Percentiles rank a stretch among this genome's conserved stretches.
These are phyloP conservation scores for Silybum marianum DNA, from an alignment of 129 eudicot genomes.

Conservation along the genomic window DNA sequence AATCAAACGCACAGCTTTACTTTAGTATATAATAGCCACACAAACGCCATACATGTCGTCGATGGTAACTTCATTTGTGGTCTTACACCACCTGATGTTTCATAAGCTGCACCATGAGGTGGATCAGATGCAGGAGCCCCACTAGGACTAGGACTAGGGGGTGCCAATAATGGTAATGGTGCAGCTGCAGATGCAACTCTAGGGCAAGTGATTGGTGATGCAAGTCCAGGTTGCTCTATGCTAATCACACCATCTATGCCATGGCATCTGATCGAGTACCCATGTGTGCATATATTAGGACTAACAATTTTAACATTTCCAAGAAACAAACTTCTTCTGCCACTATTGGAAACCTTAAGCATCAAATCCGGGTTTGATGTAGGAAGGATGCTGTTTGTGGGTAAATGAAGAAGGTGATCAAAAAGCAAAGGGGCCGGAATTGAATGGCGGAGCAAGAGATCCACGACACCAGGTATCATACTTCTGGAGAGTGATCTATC, in stretches of 20 bases:
- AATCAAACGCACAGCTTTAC: neutral
- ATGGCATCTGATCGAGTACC: conserved; percentile 64
- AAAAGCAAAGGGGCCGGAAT: conserved; percentile 71
- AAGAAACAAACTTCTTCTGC: conserved; percentile 51
- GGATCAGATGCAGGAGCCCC: conserved; percentile 6
- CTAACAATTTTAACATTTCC: conserved; percentile 51
- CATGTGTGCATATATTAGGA: conserved; percentile 67
- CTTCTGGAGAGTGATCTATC: conserved; percentile 60
- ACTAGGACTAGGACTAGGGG: neutral
- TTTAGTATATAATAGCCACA: conserved; percentile 29
- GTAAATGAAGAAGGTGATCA: conserved; percentile 60
- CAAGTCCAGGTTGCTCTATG: conserved; percentile 5
- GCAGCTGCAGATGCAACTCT: conserved; percentile 7
- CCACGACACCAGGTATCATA: conserved; percentile 34
- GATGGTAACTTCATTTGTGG: conserved; percentile 14
- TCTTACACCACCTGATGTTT: conserved; percentile 24
- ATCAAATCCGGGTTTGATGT: conserved; percentile 52
- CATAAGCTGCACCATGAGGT: conserved; percentile 12
- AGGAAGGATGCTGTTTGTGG: conserved; percentile 71
- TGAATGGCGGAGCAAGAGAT: conserved; percentile 70
- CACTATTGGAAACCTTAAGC: conserved; percentile 58
- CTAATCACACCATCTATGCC: conserved; percentile 65
- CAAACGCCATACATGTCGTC: conserved; percentile 19
- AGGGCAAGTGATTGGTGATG: neutral
- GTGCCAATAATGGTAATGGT: neutral